These are phyloP conservation scores for Lactuca saligna DNA, from an alignment of 129 eudicot genomes.

Conservation along the genomic window DNA sequence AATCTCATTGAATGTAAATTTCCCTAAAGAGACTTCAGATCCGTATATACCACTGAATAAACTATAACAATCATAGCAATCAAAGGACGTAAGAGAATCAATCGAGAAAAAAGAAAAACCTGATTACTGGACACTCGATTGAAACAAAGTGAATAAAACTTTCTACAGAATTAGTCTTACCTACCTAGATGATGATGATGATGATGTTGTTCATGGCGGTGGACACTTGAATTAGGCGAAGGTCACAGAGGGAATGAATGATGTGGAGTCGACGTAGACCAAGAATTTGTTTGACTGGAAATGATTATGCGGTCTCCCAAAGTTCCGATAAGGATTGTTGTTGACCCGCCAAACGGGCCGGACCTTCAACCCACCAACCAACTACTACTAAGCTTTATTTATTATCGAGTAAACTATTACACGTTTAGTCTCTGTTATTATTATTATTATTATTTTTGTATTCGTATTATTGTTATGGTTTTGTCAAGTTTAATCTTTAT, in stretches of 20 bases:
- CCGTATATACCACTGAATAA: conserved; percentile 24
- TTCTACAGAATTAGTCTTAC: background rate
- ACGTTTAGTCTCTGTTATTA: too few species aligned
- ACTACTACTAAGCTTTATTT: background rate
- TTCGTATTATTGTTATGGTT: too few species aligned
- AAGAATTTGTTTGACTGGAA: conserved; percentile 16
- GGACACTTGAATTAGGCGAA: conserved; percentile 21
- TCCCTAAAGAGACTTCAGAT: conserved; percentile 18
- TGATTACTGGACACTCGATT: conserved; percentile 13
- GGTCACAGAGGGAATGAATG: conserved; percentile 28
- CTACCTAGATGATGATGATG: conserved; percentile 23
- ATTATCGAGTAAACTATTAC: too few species aligned
- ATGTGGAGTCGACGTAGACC: conserved; percentile 19
- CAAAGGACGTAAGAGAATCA: background rate
- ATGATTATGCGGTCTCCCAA: conserved; percentile 17
- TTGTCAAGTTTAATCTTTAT: too few species aligned
- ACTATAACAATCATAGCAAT: background rate
- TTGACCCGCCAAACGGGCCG: conserved; percentile 20
- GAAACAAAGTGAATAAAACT: background rate
- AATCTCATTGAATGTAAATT: conserved; percentile 13
- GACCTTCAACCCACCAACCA: background rate
- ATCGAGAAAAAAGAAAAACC: conserved; percentile 1
- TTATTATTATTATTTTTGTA: too few species aligned
- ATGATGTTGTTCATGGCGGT: conserved; percentile 21
- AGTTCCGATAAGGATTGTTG: conserved; percentile 12